Evolutionary conservation across 129 eudicot genomes (phyloP).

Genomic region (Oenanthe sinensis): DNA sequence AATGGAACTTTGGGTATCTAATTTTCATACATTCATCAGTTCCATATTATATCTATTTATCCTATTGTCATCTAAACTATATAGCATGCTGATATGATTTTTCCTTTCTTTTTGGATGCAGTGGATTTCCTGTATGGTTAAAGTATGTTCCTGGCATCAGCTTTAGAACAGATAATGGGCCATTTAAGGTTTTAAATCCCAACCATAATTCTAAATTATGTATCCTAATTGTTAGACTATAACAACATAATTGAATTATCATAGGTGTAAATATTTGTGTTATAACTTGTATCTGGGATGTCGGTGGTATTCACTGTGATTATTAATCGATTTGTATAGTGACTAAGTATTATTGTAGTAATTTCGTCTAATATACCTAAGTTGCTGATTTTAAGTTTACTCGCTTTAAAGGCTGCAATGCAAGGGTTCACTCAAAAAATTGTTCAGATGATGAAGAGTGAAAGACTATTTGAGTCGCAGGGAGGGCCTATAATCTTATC

Average conservation of each 20-base stretch:
- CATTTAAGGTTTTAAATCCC: slow-evolving; percentile 55
- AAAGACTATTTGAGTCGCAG: not conserved
- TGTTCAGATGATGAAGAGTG: slow-evolving; percentile 5
- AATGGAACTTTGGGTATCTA: not conserved
- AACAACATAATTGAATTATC: not conserved
- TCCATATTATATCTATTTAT: not conserved
- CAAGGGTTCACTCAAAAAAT: slow-evolving; percentile 33
- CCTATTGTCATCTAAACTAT: not conserved
- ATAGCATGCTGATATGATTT: not conserved
- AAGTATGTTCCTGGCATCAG: slow-evolving; percentile 94
- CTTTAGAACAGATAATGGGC: slow-evolving; percentile 89
- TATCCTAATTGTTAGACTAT: not conserved
- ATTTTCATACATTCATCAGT: not conserved
- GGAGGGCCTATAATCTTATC: slow-evolving; percentile 8
- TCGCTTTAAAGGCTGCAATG: slow-evolving; percentile 71
- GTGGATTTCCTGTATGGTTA: slow-evolving; percentile 99
- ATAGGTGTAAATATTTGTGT: not conserved
- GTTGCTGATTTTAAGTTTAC: not conserved
- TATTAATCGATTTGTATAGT: not conserved
- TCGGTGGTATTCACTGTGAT: not conserved
- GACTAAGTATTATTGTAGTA: not conserved
- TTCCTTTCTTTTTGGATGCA: slow-evolving; percentile 21
- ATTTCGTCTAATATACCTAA: not conserved
- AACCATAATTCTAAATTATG: not conserved
- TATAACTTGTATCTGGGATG: not conserved